Evolutionary conservation across 1,284 basidiomycete genomes (phyloP).

Genomic region (Sporisorium scitamineum): DNA sequence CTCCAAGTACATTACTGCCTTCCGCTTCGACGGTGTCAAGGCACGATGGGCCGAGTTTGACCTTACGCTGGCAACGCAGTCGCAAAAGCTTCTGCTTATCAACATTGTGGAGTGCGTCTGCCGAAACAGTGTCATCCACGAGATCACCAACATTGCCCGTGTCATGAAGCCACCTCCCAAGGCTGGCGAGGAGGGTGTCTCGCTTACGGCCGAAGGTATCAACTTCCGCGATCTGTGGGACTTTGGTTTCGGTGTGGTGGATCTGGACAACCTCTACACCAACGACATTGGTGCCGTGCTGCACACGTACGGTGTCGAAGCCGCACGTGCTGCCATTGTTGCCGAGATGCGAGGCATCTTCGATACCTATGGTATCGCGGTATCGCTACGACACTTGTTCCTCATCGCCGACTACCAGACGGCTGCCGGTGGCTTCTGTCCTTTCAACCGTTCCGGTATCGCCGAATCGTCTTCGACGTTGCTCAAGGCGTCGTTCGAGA

Average conservation of each 20-base stretch:
- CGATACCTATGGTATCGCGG: constrained; percentile 93
- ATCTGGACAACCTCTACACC: constrained; percentile 86
- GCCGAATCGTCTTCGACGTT: constrained; percentile 90
- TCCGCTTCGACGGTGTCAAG: constrained; percentile 77
- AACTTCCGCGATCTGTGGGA: constrained; percentile 93
- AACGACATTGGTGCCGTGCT: constrained; percentile 96
- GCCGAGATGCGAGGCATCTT: constrained; percentile 91
- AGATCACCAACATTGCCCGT: constrained; percentile 64
- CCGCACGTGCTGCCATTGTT: constrained; percentile 71
- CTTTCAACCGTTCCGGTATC: constrained; percentile 96
- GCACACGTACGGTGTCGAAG: constrained; percentile 79
- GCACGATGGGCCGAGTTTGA: constrained; percentile 72
- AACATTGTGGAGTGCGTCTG: constrained; percentile 68
- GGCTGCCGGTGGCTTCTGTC: constrained; percentile 95
- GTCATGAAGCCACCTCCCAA: constrained; percentile 62
- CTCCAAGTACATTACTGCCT: constrained; percentile 74
- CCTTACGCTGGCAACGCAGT: constrained; percentile 57
- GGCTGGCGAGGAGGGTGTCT: constrained; percentile 49
- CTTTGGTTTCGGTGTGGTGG: constrained; percentile 82
- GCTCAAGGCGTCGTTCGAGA: constrained; percentile 97
- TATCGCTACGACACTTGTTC: constrained; percentile 92
- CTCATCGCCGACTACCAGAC: constrained; percentile 99
- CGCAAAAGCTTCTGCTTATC: constrained; percentile 68
- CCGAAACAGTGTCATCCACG: constrained; percentile 64
- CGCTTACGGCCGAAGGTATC: constrained; percentile 67